These are phyloP conservation scores for Talaromyces sp. DNA, from an alignment of 2,329 filamentous ascomycete species.

Conservation along the genomic window DNA sequence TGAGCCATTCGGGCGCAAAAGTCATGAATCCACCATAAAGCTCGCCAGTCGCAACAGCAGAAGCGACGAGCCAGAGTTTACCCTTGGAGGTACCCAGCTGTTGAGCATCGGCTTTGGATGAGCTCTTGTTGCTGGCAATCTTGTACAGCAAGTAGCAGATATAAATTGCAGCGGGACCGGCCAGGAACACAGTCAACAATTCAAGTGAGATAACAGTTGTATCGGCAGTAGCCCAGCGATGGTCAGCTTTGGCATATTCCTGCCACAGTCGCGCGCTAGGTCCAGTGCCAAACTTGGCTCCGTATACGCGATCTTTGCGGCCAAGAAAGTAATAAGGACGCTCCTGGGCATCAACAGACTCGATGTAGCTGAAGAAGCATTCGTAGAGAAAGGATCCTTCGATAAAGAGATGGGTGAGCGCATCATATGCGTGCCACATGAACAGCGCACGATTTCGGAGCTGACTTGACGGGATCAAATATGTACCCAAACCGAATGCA, in stretches of 20 bases:
- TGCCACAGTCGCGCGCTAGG: slow-evolving; percentile 56
- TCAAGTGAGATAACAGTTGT: slow-evolving; percentile 56
- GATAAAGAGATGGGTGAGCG: slow-evolving; percentile 83
- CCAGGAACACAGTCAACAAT: slow-evolving; percentile 56
- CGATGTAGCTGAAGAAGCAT: slow-evolving; percentile 69
- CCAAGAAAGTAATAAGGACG: slow-evolving; percentile 48
- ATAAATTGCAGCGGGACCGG: slow-evolving; percentile 54
- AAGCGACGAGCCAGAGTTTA: slow-evolving; percentile 53
- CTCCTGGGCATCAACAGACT: slow-evolving; percentile 27
- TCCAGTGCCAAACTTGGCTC: slow-evolving; percentile 52
- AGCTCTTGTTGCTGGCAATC: slow-evolving; percentile 18
- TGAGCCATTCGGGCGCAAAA: slow-evolving; percentile 61
- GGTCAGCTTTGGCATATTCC: slow-evolving; percentile 62
- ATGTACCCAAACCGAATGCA: slow-evolving; percentile 49
- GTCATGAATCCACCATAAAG: slow-evolving; percentile 62
- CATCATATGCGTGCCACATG: slow-evolving; percentile 92
- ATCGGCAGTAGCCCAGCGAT: slow-evolving; percentile 56
- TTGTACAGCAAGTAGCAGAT: slow-evolving; percentile 50
- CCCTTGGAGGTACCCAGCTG: slow-evolving; percentile 26
- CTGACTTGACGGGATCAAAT: slow-evolving; percentile 52
- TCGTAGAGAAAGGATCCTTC: slow-evolving; percentile 91
- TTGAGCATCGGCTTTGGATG: slow-evolving; percentile 13
- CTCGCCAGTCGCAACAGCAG: slow-evolving; percentile 57
- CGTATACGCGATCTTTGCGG: slow-evolving; percentile 52
- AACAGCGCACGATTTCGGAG: slow-evolving; percentile 68